Conservation (phyloP, 2,329 filamentous ascomycete genomes). For the Venturia nashicola region DNA sequence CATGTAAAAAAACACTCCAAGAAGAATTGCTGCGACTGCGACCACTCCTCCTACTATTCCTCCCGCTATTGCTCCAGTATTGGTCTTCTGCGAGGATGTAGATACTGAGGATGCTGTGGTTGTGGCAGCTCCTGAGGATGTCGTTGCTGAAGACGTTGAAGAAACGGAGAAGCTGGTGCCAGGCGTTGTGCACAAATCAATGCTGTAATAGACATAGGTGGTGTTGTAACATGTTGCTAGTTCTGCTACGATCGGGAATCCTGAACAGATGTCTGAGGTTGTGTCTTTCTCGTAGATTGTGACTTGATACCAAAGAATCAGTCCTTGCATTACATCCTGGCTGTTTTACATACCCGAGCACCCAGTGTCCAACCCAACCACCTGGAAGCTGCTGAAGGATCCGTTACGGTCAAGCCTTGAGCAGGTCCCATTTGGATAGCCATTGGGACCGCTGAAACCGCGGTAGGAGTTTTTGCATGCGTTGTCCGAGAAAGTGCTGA, state of each 20-base stretch:
- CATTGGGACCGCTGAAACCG: background rate
- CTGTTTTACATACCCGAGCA: constrained; percentile 15
- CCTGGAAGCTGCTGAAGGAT: constrained; percentile 15
- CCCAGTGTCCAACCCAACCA: constrained; percentile 17
- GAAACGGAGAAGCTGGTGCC: background rate
- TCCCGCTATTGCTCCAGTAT: constrained; percentile 3
- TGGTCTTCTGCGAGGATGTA: background rate
- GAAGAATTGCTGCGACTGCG: background rate
- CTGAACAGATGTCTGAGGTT: constrained; percentile 6
- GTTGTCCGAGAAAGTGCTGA: constrained; percentile 4
- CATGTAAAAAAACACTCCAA: background rate
- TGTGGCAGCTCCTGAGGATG: background rate
- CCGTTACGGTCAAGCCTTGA: background rate
- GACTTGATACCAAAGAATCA: constrained; percentile 11
- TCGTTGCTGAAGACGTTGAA: background rate
- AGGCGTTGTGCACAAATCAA: constrained; percentile 15
- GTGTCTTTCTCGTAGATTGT: constrained; percentile 17
- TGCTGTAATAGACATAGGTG: constrained; percentile 19
- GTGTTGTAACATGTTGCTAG: constrained; percentile 18
- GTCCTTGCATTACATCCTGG: background rate
- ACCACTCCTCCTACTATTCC: background rate
- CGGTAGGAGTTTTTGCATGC: background rate
- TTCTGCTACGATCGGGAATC: constrained; percentile 14
- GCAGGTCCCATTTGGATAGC: constrained; percentile 7
- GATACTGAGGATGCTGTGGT: background rate